Evolutionary conservation across 768 basidiomycete species (phyloP).

Genomic region (Mycena albidolilacea): DNA sequence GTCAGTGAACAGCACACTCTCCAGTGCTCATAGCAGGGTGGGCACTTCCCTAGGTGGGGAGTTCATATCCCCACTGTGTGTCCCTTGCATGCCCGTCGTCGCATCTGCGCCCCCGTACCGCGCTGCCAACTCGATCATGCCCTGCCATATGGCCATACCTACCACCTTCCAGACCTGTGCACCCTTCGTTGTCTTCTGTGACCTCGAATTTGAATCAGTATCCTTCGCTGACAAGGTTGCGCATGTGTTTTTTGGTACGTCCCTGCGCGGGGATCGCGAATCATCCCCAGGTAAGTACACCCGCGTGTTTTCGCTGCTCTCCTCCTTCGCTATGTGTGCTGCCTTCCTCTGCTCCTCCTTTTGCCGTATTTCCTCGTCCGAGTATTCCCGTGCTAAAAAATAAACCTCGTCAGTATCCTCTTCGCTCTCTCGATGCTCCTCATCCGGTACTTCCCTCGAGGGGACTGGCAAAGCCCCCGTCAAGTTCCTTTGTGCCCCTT

Average conservation of each 20-base stretch:
- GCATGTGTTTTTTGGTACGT: too few species aligned
- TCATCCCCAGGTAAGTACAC: slow-evolving; percentile 14
- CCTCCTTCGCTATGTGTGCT: background rate
- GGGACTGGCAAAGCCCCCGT: slow-evolving; percentile 29
- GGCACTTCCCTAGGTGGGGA: background rate
- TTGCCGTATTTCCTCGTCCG: background rate
- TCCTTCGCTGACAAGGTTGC: too few species aligned
- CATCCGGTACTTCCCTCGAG: slow-evolving; percentile 32
- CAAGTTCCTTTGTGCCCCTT: too few species aligned
- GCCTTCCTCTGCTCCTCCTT: too few species aligned
- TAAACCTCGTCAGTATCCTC: slow-evolving; percentile 13
- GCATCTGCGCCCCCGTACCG: background rate
- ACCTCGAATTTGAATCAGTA: too few species aligned
- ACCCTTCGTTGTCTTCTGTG: too few species aligned
- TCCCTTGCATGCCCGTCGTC: too few species aligned
- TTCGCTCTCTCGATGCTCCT: too few species aligned
- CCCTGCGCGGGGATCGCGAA: too few species aligned
- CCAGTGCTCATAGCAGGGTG: too few species aligned
- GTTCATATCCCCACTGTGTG: too few species aligned
- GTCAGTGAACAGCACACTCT: too few species aligned
- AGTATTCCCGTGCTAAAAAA: background rate
- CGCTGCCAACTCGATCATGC: background rate
- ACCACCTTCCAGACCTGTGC: background rate
- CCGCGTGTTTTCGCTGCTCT: slow-evolving; percentile 15
- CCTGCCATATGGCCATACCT: background rate